Base-by-base conservation (phyloP, 306 rosid genomes). In the Sicyos edulis region DNA sequence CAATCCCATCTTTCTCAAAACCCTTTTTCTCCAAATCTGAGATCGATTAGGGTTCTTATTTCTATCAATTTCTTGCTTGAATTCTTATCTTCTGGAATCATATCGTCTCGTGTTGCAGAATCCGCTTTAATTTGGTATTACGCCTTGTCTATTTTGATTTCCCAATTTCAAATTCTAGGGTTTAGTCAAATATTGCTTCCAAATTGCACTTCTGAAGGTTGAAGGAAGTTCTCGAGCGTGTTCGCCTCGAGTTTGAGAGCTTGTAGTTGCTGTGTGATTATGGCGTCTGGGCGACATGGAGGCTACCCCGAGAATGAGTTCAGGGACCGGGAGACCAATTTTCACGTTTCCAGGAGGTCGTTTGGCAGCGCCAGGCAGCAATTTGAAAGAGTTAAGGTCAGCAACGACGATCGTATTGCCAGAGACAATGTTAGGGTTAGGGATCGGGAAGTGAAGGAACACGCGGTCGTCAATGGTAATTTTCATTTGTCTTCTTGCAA, bases 201-300 rank as follows among this genome's bases (percentile, higher is more conserved):
- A 24, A 21, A 34, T 7, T 72, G 37, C 55, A 40, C n/a, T 16
- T 54, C 51, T 42, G 32, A 72, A 72, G 15, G 3, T 42, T 8
- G 53, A 54, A 54, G 29, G 12, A 0, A 60, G 16, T 49, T 45
- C 14, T 74, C 8, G 17, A 61, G 58, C 47, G 49, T 59, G 24
- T 42, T 50, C 59, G 16, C 74, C 67, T 70, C 2, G 49, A 10
- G 29, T 71, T 59, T 78, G 40, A 32, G 59, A 63, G 49, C 16
- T 15, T 72, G 50, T 78, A 58, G 77, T 53, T 63, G 16, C 54
- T 66, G 60, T 76, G 24, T 16, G 52, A 78, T 34, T 53, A 93
- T 93, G 99, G 95, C 99, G 58, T 89, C 96, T 81, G 97, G 99
- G 34, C 84, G 92, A 71, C 92, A 88, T 75, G 96, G 96, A 14